Base-by-base conservation (phyloP, 305 asterid species). In the Ruellia speciosa region DNA sequence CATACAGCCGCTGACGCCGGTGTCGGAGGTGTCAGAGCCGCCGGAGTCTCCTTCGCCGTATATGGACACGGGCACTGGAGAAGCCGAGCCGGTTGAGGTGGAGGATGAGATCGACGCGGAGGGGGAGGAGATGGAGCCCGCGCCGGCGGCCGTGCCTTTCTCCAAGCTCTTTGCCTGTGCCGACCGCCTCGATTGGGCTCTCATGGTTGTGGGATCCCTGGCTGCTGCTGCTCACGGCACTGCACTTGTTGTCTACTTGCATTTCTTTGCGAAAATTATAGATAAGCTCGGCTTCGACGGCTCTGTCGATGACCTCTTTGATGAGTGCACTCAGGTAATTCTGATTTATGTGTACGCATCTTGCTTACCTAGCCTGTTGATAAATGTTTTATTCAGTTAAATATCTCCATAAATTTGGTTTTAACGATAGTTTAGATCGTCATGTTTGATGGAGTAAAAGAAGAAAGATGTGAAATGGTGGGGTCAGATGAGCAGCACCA, bases 11-110 rank as follows among this genome's bases (percentile, higher is more conserved):
- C 66, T 92, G 70, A 92, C 99, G 71, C 99, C 99, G 66, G 99
- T 92, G 14, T 92, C 99, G 31, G 97, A 92, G 70, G 99, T 92
- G 12, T 92, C 99, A 14, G 99, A 92, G 79, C 99, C 99, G 61
- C 99, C 99, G 68, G 99, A 92, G 77, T 92, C 99, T 6, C 99
- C 99, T 2, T 92, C 97, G 9, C 99, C 99, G 46, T 92, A 92
- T 76, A 59, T 79, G 67, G 99, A 92, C 61, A 68, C 81, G 57
- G 79, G 83, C 52, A 79, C 75, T 6, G 79, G 67, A 8, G 99
- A 86, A 14, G 86, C 82, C 49, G 75, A 69, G 74, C 82, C 74
- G 67, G 80, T 76, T 33, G 99, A 82, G 78, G 70, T 86, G 58
- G 99, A 88, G 79, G 97, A 88, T 54, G 99, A 88, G 73, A 81